Evolutionary conservation across 805 yeast genomes (phyloP), one percentile per base, ranked within the genome.

Genomic region (Maudiozyma pseudohumilis): DNA sequence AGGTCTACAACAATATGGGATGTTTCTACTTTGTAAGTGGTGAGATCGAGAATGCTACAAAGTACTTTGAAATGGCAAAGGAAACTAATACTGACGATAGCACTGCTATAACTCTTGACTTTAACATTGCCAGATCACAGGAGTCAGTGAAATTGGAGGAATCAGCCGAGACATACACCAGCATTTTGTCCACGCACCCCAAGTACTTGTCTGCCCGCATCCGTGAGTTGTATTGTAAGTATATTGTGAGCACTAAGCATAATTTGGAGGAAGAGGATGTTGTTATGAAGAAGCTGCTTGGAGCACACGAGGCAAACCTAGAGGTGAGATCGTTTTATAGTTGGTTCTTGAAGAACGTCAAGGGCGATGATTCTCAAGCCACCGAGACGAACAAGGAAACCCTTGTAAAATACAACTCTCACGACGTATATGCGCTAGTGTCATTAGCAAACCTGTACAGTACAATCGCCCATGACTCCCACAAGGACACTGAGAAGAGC

Each of bases 271-370:
- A 31, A 9, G 35, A 42, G 4, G 38, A 37, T 17, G 45, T 38
- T 8, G 20, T 35, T 5, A 64, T 85, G 41, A 68, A 72, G 29
- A 52, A 63, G 3, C 61, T 92, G 4, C 59, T 89, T 35, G 59
- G 63, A 3, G 59, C 66, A 11, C 67, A 74, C 42, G 69, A 75
- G 1, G 72, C 75, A 8, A 74, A 85, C 52, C 62, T 86, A 42
- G 96, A 88, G 55, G 77, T 85, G 2, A 77, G 98, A 44, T 81
- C 97, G 0, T 82, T 92, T 48, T 85, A 82, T 56, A 92, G 94
- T 23, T 92, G 97, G 96, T 85, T 75, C 52, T 64, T 87, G 47
- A 66, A 61, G 43, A 74, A 72, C 42, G 69, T 69, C 46, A 72
- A 68, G 44, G 52, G 69, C 13, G 68, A 67, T 38, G 62, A 60